Evolutionary conservation across 306 rosid species (phyloP).

Genomic region (Quercus dentata): DNA sequence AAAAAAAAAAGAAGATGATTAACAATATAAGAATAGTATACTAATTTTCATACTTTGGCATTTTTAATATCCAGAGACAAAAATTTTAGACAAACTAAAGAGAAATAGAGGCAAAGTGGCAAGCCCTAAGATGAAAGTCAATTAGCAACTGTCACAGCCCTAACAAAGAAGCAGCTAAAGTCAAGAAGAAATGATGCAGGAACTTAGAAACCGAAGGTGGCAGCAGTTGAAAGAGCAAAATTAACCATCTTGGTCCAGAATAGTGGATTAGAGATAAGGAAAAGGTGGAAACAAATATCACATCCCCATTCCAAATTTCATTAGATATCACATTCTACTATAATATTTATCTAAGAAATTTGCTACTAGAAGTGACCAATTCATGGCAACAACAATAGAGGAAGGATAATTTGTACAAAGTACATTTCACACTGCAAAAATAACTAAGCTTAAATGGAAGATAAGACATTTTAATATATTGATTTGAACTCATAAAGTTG

Average conservation of each 20-base stretch:
- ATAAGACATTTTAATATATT: background rate
- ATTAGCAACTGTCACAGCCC: constrained; percentile 68
- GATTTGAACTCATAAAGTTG: too few relatives aligned
- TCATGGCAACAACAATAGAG: background rate
- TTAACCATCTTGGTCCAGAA: background rate
- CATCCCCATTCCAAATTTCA: constrained; percentile 10
- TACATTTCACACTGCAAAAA: background rate
- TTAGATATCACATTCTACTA: constrained; percentile 5
- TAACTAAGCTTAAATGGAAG: background rate
- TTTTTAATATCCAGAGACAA: background rate
- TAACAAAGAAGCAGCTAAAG: constrained; percentile 56
- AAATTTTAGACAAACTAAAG: constrained; percentile 27
- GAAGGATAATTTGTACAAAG: background rate
- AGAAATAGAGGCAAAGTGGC: constrained; percentile 27
- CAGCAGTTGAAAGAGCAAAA: background rate
- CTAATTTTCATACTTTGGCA: background rate
- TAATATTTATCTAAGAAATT: constrained; percentile 1
- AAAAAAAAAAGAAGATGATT: background rate
- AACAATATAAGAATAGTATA: background rate
- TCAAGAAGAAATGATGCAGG: constrained; percentile 26
- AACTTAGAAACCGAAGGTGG: background rate
- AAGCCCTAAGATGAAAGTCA: constrained; percentile 61
- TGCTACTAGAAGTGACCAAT: constrained; percentile 2
- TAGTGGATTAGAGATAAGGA: background rate
- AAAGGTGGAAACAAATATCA: background rate